These are phyloP conservation scores for Boletus huronensis DNA, from an alignment of 768 basidiomycete species.

Conservation along the genomic window DNA sequence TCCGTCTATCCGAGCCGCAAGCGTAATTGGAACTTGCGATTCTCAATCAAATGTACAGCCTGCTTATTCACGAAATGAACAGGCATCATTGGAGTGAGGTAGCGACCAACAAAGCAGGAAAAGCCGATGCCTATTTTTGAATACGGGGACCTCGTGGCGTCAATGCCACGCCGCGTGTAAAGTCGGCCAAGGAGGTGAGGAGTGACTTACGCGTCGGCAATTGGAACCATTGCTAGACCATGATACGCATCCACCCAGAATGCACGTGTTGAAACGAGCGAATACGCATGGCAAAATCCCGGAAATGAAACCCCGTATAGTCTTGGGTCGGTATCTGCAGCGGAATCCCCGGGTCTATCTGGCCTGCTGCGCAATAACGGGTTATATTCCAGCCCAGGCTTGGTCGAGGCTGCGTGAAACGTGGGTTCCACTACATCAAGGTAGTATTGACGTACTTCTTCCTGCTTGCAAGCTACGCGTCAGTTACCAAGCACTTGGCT, in stretches of 20 bases:
- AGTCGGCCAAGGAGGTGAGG: not conserved
- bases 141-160: conserved; percentile 18
- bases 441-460: conserved; percentile 36
- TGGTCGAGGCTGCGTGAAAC: conserved; percentile 15
- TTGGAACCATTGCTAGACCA: conserved; percentile 77
- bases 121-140: conserved; percentile 7
- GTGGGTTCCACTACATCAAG: conserved; percentile 29
- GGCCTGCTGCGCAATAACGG: not conserved
- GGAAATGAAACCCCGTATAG: conserved; percentile 20
- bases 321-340: conserved; percentile 1
- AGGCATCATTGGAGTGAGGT: conserved; percentile 6
- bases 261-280: conserved; percentile 75
- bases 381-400: conserved; percentile 1
- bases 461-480: conserved; percentile 25
- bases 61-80: conserved; percentile 15
- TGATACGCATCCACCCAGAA: conserved; percentile 84
- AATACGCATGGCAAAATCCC: conserved; percentile 38
- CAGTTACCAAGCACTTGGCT: conserved; percentile 11
- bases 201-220: conserved; percentile 71
- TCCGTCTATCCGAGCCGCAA: conserved; percentile 6
- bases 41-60: conserved; percentile 15
- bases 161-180: conserved; percentile 7
- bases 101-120: conserved; percentile 11
- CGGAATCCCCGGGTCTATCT: not conserved
- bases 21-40: conserved; percentile 14